Conservation (phyloP, 139 green algal genomes). For the Pleodorina starrii region DNA sequence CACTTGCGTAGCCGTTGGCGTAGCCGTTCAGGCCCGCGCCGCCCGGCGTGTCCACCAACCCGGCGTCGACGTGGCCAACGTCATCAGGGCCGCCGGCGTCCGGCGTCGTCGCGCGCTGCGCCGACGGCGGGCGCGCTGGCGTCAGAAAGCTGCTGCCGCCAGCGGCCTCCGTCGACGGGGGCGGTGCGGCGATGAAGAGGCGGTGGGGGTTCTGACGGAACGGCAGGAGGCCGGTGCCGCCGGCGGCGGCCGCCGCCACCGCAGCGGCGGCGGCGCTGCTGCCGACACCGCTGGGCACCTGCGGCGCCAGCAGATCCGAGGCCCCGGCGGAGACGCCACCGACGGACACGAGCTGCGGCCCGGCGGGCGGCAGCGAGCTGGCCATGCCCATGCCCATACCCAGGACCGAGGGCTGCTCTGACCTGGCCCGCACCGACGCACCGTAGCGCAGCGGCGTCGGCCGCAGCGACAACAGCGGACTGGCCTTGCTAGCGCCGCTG, state of each 20-base stretch:
- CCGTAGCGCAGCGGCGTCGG: slow-evolving; percentile 70
- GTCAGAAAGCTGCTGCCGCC: slow-evolving; percentile 45
- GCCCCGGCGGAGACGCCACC: neutral
- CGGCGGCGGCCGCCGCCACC: slow-evolving; percentile 7
- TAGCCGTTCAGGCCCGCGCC: neutral
- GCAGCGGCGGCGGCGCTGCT: slow-evolving; percentile 10
- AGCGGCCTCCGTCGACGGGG: slow-evolving; percentile 68
- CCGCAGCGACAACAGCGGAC: slow-evolving; percentile 75
- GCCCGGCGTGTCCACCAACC: neutral
- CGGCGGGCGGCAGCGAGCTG: neutral
- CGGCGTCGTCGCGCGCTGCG: neutral
- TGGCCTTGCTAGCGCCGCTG: slow-evolving; percentile 46
- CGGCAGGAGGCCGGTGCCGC: slow-evolving; percentile 67
- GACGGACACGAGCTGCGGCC: neutral
- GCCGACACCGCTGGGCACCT: slow-evolving; percentile 1
- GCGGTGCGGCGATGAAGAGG: slow-evolving; percentile 85
- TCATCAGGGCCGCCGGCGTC: neutral
- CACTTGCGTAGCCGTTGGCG: neutral
- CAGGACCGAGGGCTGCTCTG: slow-evolving; percentile 42
- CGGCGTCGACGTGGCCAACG: neutral
- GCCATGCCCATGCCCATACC: neutral
- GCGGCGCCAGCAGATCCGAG: slow-evolving; percentile 27
- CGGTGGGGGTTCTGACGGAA: slow-evolving; percentile 83
- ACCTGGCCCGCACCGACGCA: slow-evolving; percentile 68
- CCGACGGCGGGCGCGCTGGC: slow-evolving; percentile 24